Base-by-base conservation (phyloP, 495 filamentous ascomycete species). In the Xylaria acuta region DNA sequence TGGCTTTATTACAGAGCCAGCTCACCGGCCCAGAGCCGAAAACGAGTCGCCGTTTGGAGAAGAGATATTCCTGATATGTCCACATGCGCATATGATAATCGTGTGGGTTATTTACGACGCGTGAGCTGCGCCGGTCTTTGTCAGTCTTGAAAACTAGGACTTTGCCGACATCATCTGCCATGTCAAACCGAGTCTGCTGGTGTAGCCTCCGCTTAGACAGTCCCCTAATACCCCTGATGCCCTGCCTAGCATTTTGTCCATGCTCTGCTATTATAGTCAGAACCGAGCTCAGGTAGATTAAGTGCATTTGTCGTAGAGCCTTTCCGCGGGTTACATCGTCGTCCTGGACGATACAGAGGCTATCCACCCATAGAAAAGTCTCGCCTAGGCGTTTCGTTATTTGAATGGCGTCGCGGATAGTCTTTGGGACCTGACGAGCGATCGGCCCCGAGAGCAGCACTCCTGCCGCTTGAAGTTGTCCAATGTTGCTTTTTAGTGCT, bases 1-100 rank as follows among this genome's bases (percentile, higher is more conserved):
- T 41, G 38, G 38, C 22, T 64, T 43, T 43, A 41, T 64, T 64
- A 6, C 60, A 64, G 0, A 25, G 1, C 36, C 38, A 64, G 7
- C 1, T 22, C n/a, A 64, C 38, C 9, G 36, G 60, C 36, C 60
- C 60, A 41, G 20, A 25, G 2, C 36, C 38, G 22, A 64, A 64
- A 43, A 43, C 16, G 0, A 64, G 60, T 64, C 22, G 36, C 12
- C 60, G 60, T 43, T 64, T 41, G 11, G 60, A 64, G 14, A 64
- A 43, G n/a, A 64, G 22, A 18, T 64, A 43, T 38, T 64, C 60
- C 36, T 64, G 60, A 34, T 64, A 64, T 18, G 60, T 64, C 60
- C 60, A 64, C 36, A 41, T 43, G 14, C 38, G 60, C 60, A 41
- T 64, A 18, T 64, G 60, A 30, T 64, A 64, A 64, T 41, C 22